These are phyloP conservation scores for Alternaria solani DNA, from an alignment of 2,329 filamentous ascomycete species.

Conservation along the genomic window DNA sequence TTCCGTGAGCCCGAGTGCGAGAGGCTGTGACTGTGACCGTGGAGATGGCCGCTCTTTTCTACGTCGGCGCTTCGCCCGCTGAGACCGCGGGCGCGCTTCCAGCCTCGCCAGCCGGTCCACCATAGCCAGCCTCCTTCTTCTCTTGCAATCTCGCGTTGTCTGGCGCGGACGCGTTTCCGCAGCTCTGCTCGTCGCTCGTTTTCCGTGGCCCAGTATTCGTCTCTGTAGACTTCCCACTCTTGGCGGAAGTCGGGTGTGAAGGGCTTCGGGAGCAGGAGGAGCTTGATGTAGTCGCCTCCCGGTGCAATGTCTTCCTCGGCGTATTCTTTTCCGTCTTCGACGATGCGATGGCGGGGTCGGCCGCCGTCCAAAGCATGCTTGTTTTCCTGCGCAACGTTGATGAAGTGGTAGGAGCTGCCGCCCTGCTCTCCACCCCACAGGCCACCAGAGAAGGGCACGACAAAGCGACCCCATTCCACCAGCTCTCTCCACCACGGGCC, in stretches of 20 bases:
- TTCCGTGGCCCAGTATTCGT: conserved; percentile 96
- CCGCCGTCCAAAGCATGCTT: conserved; percentile 33
- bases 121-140: conserved; percentile 78
- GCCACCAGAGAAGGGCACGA: conserved; percentile 72
- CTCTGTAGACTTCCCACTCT: conserved; percentile 94
- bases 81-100: conserved; percentile 49
- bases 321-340: conserved; percentile 68
- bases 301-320: conserved; percentile 90
- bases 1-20: conserved; percentile 34
- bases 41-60: conserved; percentile 39
- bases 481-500: conserved; percentile 83
- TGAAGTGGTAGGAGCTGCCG: conserved; percentile 76
- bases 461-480: conserved; percentile 75
- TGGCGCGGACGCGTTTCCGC: conserved; percentile 72
- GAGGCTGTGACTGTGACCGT: conserved; percentile 19
- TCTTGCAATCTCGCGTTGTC: conserved; percentile 72
- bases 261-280: conserved; percentile 89
- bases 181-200: conserved; percentile 85
- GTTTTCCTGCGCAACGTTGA: conserved; percentile 66
- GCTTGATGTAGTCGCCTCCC: conserved; percentile 89
- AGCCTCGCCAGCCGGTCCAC: conserved; percentile 80
- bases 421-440: conserved; percentile 57
- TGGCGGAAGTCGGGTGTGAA: conserved; percentile 95
- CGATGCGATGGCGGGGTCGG: conserved; percentile 38
- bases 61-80: conserved; percentile 36